These are phyloP conservation scores for Botrytis fabae DNA, from an alignment of 2,329 filamentous ascomycete genomes.

Conservation along the genomic window DNA sequence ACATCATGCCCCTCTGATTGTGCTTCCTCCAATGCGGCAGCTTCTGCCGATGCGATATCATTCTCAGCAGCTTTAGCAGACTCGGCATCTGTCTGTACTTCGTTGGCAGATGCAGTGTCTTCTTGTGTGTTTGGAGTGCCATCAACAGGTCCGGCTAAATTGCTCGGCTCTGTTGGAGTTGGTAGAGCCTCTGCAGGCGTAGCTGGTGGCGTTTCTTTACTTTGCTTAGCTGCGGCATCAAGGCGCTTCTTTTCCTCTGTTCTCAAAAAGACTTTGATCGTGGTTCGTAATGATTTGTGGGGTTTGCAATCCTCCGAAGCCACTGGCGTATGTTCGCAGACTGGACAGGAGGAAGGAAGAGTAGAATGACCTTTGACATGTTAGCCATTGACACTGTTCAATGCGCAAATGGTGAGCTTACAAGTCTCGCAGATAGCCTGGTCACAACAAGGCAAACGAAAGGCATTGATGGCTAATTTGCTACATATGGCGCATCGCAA, in stretches of 20 bases:
- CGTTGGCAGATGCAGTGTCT: slow-evolving; percentile 21
- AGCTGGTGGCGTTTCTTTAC: slow-evolving; percentile 42
- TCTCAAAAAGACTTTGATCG: slow-evolving; percentile 86
- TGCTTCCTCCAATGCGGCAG: slow-evolving; percentile 25
- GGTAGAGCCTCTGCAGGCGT: slow-evolving; percentile 34
- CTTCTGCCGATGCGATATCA: slow-evolving; percentile 20
- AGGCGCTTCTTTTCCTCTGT: slow-evolving; percentile 89
- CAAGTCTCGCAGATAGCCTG: slow-evolving; percentile 90
- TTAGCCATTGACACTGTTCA: not conserved
- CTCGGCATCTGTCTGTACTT: slow-evolving; percentile 15
- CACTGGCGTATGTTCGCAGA: slow-evolving; percentile 89
- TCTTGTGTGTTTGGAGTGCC: slow-evolving; percentile 30
- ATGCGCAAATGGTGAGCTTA: slow-evolving; percentile 45
- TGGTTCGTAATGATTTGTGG: slow-evolving; percentile 88
- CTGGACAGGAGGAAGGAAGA: slow-evolving; percentile 77
- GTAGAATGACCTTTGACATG: slow-evolving; percentile 64
- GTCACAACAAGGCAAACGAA: slow-evolving; percentile 90
- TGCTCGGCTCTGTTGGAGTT: slow-evolving; percentile 22
- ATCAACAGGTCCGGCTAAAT: slow-evolving; percentile 32
- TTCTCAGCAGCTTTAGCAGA: slow-evolving; percentile 21
- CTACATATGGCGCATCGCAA: slow-evolving; percentile 92
- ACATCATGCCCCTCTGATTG: slow-evolving; percentile 41
- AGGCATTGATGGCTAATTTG: slow-evolving; percentile 86
- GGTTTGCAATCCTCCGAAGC: slow-evolving; percentile 83
- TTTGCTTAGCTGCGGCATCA: slow-evolving; percentile 52